A percentile compares a stretch with the other conserved stretches of the same genome.
Conservation (phyloP, 106 monocot genomes). For the Acorus calamus region DNA sequence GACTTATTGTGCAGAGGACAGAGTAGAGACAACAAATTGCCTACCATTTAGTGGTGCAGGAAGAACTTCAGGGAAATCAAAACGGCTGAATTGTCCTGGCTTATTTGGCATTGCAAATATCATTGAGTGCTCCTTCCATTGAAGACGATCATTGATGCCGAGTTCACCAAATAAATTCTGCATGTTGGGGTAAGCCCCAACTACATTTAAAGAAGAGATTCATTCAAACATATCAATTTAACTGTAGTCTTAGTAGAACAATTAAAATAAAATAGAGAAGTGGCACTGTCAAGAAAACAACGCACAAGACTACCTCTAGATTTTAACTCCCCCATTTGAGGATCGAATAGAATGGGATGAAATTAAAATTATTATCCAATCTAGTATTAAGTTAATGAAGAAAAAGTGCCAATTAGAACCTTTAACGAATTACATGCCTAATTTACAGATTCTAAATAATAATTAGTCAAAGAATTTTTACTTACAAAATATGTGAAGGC, state of each 20-base stretch:
- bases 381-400: no score
- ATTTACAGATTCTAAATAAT: no score
- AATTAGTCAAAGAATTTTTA: no score
- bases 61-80: constrained; percentile 90
- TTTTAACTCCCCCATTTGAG: no score
- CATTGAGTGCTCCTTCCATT: constrained; percentile 99
- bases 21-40: background rate
- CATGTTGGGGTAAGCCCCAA: constrained; percentile 98
- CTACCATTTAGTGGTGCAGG: constrained; percentile 96
- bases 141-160: constrained; percentile 93
- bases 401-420: no score
- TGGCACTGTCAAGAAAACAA: no score
- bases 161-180: constrained; percentile 98
- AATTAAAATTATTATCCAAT: no score
- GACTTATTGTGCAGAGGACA: background rate
- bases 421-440: no score
- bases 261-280: no score
- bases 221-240: constrained; percentile 2
- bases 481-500: constrained; percentile 98
- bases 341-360: no score
- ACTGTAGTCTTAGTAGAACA: no score
- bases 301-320: no score
- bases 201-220: constrained; percentile 31
- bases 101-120: constrained; percentile 97
- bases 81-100: constrained; percentile 96